A percentile compares a stretch with the other conserved stretches of the same genome.
These are phyloP conservation scores for Tardiomyces digboiensis DNA, from an alignment of 1,139 yeast species.

Conservation along the genomic window DNA sequence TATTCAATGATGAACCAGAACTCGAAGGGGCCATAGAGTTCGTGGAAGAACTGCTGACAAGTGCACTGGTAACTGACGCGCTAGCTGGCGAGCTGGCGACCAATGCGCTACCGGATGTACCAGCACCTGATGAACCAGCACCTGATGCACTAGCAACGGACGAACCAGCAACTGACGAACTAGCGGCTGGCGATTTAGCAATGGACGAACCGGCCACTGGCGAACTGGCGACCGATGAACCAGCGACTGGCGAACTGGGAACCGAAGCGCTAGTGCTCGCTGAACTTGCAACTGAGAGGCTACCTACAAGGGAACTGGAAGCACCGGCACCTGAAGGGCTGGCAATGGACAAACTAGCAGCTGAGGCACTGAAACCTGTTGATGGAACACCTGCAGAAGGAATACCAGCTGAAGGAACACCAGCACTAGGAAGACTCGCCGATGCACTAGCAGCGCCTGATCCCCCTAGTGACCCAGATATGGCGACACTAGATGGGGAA, in stretches of 20 bases:
- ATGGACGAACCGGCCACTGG: not conserved
- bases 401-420: too few relatives aligned
- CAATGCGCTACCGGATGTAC: too few relatives aligned
- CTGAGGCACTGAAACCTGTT: not conserved
- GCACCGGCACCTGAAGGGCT: not conserved
- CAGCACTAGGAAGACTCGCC: not conserved
- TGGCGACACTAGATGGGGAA: too few relatives aligned
- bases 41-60: not conserved
- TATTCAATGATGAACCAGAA: not conserved
- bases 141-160: not conserved
- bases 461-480: too few relatives aligned
- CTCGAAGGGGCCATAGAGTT: not conserved
- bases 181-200: not conserved
- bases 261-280: not conserved
- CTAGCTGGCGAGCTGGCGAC: too few relatives aligned
- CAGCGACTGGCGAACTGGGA: not conserved
- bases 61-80: too few relatives aligned
- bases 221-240: not conserved
- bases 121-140: not conserved
- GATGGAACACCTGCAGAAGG: not conserved
- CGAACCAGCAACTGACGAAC: not conserved
- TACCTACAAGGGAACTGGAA: not conserved
- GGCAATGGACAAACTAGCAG: not conserved
- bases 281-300: not conserved
- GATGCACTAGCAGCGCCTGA: not conserved